Evolutionary conservation across 805 yeast species (phyloP).

Genomic region (Metschnikowia kofuensis): DNA sequence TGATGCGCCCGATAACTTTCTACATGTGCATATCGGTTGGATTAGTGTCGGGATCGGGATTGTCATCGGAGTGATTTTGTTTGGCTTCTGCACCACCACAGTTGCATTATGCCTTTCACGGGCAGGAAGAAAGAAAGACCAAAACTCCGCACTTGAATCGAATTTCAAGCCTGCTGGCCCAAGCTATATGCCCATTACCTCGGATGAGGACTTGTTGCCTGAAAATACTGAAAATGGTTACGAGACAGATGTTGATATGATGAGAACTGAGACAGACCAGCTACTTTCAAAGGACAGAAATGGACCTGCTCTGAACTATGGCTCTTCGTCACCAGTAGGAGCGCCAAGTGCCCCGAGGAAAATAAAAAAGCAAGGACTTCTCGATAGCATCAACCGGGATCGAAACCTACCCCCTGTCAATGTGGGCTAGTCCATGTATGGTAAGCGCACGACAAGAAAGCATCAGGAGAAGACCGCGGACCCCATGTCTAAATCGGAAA

Average conservation of each 20-base stretch:
- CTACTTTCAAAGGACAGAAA: constrained; percentile 26
- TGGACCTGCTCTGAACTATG: constrained; percentile 2
- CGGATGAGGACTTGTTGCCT: constrained; percentile 24
- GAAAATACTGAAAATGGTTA: constrained; percentile 35
- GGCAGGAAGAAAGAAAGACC: constrained; percentile 2
- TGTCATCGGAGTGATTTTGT: constrained; percentile 53
- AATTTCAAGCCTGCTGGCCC: constrained; percentile 19
- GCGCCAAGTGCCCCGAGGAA: constrained; percentile 24
- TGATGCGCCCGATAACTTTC: constrained; percentile 38
- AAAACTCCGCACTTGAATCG: constrained; percentile 4
- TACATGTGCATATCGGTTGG: constrained; percentile 62
- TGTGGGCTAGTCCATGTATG: background rate
- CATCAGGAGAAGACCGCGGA: too few species aligned
- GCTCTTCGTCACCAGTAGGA: constrained; percentile 13
- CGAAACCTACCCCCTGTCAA: constrained; percentile 19
- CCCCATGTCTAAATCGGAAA: too few species aligned
- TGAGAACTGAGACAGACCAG: constrained; percentile 29
- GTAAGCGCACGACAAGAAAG: background rate
- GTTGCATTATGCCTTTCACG: constrained; percentile 16
- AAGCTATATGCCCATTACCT: constrained; percentile 37
- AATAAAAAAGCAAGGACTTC: constrained; percentile 21
- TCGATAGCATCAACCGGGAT: constrained; percentile 21
- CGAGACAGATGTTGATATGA: constrained; percentile 42
- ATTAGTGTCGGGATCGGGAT: constrained; percentile 68
- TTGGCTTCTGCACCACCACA: constrained; percentile 21